Evolutionary conservation across 2,329 filamentous ascomycete species (phyloP), one percentile per base, ranked within the genome.

Genomic region (Botrytis galanthina): DNA sequence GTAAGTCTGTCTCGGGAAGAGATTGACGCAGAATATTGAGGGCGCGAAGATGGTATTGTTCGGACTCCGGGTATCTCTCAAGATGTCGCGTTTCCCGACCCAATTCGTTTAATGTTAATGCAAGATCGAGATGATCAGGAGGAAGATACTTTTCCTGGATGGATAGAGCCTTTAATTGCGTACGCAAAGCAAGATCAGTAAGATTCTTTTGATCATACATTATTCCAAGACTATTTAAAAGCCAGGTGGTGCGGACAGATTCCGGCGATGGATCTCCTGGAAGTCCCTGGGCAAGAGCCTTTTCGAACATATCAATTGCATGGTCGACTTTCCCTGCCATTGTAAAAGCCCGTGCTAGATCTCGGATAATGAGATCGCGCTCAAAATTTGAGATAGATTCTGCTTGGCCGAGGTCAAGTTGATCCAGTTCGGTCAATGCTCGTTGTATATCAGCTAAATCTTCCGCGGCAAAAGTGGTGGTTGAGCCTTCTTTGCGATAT

Each of bases 381-480:
- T 72, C 71, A 37, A 72, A 72, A 6, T 57, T 57, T 6, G 71
- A 72, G 42, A 72, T 61, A 22, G 32, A 48, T 32, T 60, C 39
- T 42, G 39, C 63, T 26, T 60, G 62, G 9, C 9, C 29, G 8
- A 60, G 29, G 22, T 51, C 20, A 4, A 61, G 29, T 14, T 69
- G 71, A 10, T 72, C 71, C 0, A 72, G 26, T 26, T 68, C 71
- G 18, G 69, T 72, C 32, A 72, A 29, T 29, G 71, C 71, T 16
- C 71, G 39, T 39, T 72, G 62, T 22, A 72, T 72, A 69, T 72
- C 71, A 26, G 71, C 71, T 51, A 72, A 20, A 48, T 72, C 71
- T 7, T 72, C 71, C 10, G 54, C 62, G 5, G 39, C 35, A 42
- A 72, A 72, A 32, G 54, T 67, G 26, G 62, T 44, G 6, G 35